Conservation (phyloP, 169 alveolate genomes). For the Miamiensis avidus region DNA sequence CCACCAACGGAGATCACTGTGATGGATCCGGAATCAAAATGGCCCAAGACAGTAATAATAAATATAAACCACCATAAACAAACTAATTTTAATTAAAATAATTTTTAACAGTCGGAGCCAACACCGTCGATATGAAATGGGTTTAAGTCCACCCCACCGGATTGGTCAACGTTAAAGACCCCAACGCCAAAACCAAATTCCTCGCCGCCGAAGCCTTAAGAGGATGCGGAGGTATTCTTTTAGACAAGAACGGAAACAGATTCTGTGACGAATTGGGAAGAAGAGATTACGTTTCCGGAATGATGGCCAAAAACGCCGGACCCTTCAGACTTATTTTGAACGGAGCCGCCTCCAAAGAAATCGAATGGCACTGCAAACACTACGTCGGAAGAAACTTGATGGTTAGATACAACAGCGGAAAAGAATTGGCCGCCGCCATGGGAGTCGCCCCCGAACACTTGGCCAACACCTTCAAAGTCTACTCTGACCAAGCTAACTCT, state of each 20-base stretch:
- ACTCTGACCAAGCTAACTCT: slow-evolving; percentile 49
- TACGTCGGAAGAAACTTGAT: slow-evolving; percentile 1
- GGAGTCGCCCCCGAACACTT: slow-evolving; percentile 33
- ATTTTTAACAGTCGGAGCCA: slow-evolving; percentile 42
- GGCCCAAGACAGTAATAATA: slow-evolving; percentile 40
- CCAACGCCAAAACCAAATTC: slow-evolving; percentile 60
- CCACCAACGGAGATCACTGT: slow-evolving; percentile 35
- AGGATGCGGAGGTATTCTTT: slow-evolving; percentile 67
- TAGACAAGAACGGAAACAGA: slow-evolving; percentile 69
- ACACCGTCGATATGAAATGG: slow-evolving; percentile 57
- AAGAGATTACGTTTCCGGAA: slow-evolving; percentile 64
- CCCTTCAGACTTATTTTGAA: slow-evolving; percentile 58
- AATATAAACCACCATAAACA: too few relatives aligned
- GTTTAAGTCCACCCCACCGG: slow-evolving; percentile 73
- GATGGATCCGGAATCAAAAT: slow-evolving; percentile 62
- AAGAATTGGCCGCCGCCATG: not conserved
- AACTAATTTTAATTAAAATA: too few relatives aligned
- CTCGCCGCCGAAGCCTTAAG: slow-evolving; percentile 77
- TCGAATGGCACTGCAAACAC: slow-evolving; percentile 28
- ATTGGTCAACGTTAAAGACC: slow-evolving; percentile 62
- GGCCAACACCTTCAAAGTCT: slow-evolving; percentile 38
- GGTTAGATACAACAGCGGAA: not conserved
- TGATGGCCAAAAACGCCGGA: slow-evolving; percentile 58
- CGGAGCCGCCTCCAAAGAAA: slow-evolving; percentile 38
- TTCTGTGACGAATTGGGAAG: slow-evolving; percentile 76